Conservation (phyloP, 2,329 filamentous ascomycete genomes). For the Teratosphaeria viscida region DNA sequence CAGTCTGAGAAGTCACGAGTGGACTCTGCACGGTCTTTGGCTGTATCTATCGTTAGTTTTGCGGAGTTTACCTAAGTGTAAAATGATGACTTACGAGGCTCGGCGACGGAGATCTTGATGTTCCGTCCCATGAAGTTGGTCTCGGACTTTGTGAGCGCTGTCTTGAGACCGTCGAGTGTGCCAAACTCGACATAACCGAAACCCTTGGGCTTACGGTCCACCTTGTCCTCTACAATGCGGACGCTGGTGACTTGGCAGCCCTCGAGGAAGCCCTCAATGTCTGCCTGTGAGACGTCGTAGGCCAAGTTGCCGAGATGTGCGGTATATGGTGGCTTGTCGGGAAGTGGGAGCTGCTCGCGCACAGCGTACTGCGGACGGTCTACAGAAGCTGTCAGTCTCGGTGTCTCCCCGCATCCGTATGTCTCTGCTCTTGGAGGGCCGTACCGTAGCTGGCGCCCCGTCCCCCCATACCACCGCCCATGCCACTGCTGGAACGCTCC, state of each 20-base stretch:
- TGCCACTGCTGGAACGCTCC: constrained; percentile 13
- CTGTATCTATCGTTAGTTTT: constrained; percentile 36
- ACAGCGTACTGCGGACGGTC: constrained; percentile 27
- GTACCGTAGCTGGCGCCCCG: constrained; percentile 23
- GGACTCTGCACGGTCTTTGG: constrained; percentile 69
- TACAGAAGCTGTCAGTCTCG: constrained; percentile 16
- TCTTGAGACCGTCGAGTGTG: constrained; percentile 78
- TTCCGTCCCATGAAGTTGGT: constrained; percentile 75
- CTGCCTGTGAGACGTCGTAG: constrained; percentile 78
- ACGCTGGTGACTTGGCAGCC: constrained; percentile 82
- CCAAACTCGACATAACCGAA: constrained; percentile 97
- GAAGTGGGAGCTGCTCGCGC: constrained; percentile 74
- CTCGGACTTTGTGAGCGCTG: constrained; percentile 75
- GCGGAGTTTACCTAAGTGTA: not conserved
- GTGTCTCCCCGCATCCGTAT: not conserved
- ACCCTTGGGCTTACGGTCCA: constrained; percentile 88
- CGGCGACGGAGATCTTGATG: constrained; percentile 89
- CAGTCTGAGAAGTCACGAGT: constrained; percentile 74
- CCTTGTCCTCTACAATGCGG: constrained; percentile 91
- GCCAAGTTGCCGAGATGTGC: constrained; percentile 94
- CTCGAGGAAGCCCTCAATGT: constrained; percentile 75
- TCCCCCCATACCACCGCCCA: constrained; percentile 14
- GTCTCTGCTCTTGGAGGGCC: not conserved
- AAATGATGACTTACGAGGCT: constrained; percentile 67
- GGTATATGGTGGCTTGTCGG: constrained; percentile 86